Evolutionary conservation across 169 alveolate genomes (phyloP), one percentile per base, ranked within the genome.

Genomic region (Plasmodium sp.): DNA sequence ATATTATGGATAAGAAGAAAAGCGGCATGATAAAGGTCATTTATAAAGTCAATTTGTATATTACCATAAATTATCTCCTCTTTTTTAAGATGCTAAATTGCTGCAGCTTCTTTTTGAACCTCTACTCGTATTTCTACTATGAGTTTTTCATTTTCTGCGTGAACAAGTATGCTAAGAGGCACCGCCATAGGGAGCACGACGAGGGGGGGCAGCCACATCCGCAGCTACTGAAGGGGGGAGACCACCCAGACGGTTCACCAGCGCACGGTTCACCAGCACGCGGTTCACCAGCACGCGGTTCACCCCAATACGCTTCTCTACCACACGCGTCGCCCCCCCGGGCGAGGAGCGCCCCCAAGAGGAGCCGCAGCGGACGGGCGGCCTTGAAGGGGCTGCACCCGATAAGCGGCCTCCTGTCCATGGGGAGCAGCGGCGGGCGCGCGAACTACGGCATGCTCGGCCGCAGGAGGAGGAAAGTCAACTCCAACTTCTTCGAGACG

Each of bases 111-210:
- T 90, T 58, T 90, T 4, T 73, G 67, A 58, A 80, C 33, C 67
- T 90, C 54, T 90, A 80, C 51, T 90, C 94, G 1, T 90, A 43
- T 22, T 90, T 90, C 82, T 90, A 58, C 51, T 90, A 90, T 16
- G 94, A 90, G 48, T 90, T 90, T 81, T 90, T 80, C 74, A 90
- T 90, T n/a, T 90, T 80, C 73, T 90, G 77, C 39, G 77, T 90
- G 36, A 90, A 90, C 33, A 90, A 90, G 73, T 90, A 90, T 74
- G 18, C 56, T 2, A 90, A 56, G 45, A 79, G 83, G 54, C 62
- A 80, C 27, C 48, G 72, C n/a, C n/a, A 18, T 2, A 45, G 41
- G 77, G 18, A 67, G 41, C 31, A 9, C 33, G 43, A 5, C 3
- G 36, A 67, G 12, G 41, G 4, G 41, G 4, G 41, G 41, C 41